phyloP scores from a whole-genome alignment of 2,329 filamentous ascomycete species.

The Trichoderma semiorbis region DNA sequence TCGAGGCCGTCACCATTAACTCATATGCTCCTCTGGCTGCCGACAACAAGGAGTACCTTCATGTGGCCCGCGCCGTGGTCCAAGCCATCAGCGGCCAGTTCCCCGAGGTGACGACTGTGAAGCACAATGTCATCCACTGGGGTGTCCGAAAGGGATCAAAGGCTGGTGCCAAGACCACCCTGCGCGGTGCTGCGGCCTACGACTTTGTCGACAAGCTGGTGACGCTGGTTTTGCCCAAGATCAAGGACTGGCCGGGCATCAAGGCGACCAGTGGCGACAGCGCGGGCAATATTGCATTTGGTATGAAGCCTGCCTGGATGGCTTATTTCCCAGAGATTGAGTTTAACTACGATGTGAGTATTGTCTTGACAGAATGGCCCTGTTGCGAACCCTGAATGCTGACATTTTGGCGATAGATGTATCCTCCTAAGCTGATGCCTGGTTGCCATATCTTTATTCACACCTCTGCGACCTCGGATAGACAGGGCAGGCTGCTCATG shows the following conservation, averaged over 20 bases:
- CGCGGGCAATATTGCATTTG: conserved; percentile 82
- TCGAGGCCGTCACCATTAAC: conserved; percentile 79
- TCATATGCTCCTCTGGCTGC: conserved; percentile 67
- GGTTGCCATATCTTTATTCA: conserved; percentile 80
- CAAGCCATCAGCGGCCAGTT: conserved; percentile 81
- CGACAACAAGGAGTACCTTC: conserved; percentile 69
- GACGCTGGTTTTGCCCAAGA: conserved; percentile 85
- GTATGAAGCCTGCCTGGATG: conserved; percentile 71
- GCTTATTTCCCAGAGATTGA: conserved; percentile 91
- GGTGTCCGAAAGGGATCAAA: conserved; percentile 67
- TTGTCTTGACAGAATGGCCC: background rate
- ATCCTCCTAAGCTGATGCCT: conserved; percentile 69
- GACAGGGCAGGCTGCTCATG: conserved; percentile 73
- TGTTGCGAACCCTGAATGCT: background rate
- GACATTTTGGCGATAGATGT: conserved; percentile 44
- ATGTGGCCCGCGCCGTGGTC: conserved; percentile 78
- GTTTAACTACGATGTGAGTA: conserved; percentile 85
- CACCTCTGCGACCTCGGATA: conserved; percentile 80
- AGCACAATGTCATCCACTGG: conserved; percentile 71
- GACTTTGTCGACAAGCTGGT: conserved; percentile 89
- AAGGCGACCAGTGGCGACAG: conserved; percentile 69
- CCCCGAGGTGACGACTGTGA: conserved; percentile 66
- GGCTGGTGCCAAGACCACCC: conserved; percentile 71
- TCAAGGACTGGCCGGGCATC: conserved; percentile 89
- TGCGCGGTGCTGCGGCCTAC: conserved; percentile 77